phyloP scores from a whole-genome alignment of 1,284 basidiomycete genomes.

The Leccinum fallax region DNA sequence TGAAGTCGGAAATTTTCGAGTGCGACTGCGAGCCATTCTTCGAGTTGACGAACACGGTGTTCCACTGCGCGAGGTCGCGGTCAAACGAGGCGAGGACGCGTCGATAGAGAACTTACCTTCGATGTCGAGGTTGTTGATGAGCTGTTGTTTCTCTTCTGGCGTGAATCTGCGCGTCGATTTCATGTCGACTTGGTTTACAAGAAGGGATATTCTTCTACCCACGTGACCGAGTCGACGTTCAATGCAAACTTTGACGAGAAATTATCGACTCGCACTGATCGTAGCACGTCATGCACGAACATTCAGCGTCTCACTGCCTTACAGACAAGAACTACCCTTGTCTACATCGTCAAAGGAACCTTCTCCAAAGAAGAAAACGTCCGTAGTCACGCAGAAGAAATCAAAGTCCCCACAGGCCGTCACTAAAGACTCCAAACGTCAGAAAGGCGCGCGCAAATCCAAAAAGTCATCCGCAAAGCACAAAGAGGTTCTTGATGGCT shows the following conservation, averaged over 20 bases:
- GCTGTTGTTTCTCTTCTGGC: conserved; percentile 69
- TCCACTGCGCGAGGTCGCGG: conserved; percentile 48
- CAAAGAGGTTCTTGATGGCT: not conserved
- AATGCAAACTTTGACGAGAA: conserved; percentile 10
- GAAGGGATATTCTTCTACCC: not conserved
- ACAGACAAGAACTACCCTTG: not conserved
- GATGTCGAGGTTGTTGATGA: conserved; percentile 74
- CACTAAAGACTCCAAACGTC: not conserved
- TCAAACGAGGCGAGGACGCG: not conserved
- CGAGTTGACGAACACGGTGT: conserved; percentile 67
- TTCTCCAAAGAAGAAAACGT: conserved; percentile 2
- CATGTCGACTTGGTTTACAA: conserved; percentile 2
- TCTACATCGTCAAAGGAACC: not conserved
- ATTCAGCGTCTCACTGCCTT: conserved; percentile 8
- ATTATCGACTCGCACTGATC: conserved; percentile 12
- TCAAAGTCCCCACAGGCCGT: conserved; percentile 5
- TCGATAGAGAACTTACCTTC: conserved; percentile 53
- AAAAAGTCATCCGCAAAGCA: not conserved
- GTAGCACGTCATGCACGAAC: conserved; percentile 12
- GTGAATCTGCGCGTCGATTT: conserved; percentile 42
- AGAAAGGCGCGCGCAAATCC: conserved; percentile 10
- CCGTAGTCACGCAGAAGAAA: conserved; percentile 3
- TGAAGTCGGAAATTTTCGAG: conserved; percentile 70
- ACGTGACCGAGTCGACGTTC: conserved; percentile 14
- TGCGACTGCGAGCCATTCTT: conserved; percentile 68